Evolutionary conservation across 164 flowering plant species (phyloP), one percentile per base, ranked within the genome.

Genomic region (Vitis riparia): DNA sequence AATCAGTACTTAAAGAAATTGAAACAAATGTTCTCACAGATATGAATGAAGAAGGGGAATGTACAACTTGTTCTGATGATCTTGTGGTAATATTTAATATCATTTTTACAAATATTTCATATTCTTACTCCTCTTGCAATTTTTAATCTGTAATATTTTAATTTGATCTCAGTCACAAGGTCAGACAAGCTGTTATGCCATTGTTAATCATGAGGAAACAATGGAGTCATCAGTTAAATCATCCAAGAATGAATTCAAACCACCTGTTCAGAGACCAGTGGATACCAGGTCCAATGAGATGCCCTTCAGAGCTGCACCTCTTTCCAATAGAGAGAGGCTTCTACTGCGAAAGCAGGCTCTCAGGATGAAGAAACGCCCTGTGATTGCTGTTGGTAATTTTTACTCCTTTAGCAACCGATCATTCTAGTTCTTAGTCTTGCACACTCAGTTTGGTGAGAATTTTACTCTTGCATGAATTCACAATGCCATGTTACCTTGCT

Each of bases 251-350:
- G 58, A 63, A 51, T 50, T 23, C 11, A 65, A 62, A 10, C 52
- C 71, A 49, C 71, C 80, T 65, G 69, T 67, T 67, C 55, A 63
- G 11, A 37, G 19, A 57, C 74, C 9, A n/a, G 65, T 37, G 14
- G 69, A 52, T 16, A 70, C 63, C 19, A 47, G 56, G 30, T 60
- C 74, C 8, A 55, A 67, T 30, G 67, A 49, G 48, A 60, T 62
- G 56, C 69, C 80, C 59, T 59, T 68, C 14, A 76, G 77, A 76
- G 71, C 76, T 16, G 14, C 59, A 55, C 65, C 71, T 66, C 96
- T 95, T 72, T 86, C 99, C 29, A 95, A 93, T 69, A 87, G 67
- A 73, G 99, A 95, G 66, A 91, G 99, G 80, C 94, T 95, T 59
- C 77, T 91, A 55, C 77, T 95, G 48, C 83, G 98, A 52, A 90